Percentiles rank a stretch among this genome's conserved stretches.
phyloP scores from a whole-genome alignment of 2,329 filamentous ascomycete species.

The Aspergillus sp. region DNA sequence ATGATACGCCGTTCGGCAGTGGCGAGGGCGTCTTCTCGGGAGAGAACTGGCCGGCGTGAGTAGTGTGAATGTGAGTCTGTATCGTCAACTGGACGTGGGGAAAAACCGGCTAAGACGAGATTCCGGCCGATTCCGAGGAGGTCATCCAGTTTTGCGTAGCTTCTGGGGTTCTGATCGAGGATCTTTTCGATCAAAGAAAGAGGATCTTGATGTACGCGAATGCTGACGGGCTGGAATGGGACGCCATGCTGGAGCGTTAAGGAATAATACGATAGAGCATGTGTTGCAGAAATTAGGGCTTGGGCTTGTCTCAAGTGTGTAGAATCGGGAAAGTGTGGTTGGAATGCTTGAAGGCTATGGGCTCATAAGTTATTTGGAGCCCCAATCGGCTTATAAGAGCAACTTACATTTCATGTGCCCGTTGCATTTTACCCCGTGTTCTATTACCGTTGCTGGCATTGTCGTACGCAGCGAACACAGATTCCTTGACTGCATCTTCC shows the following conservation, averaged over 20 bases:
- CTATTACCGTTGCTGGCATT: slow-evolving; percentile 66
- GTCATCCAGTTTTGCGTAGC: slow-evolving; percentile 65
- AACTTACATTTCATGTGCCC: slow-evolving; percentile 56
- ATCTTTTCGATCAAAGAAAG: slow-evolving; percentile 60
- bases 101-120: slow-evolving; percentile 51
- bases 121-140: slow-evolving; percentile 62
- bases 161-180: slow-evolving; percentile 60
- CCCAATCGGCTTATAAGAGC: not conserved
- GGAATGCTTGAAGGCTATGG: slow-evolving; percentile 43
- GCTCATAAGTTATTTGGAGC: not conserved
- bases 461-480: slow-evolving; percentile 60
- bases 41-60: slow-evolving; percentile 3
- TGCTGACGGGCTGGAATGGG: slow-evolving; percentile 66
- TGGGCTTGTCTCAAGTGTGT: slow-evolving; percentile 44
- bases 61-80: slow-evolving; percentile 15
- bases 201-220: slow-evolving; percentile 63
- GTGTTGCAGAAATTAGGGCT: slow-evolving; percentile 61
- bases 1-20: slow-evolving; percentile 49
- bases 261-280: slow-evolving; percentile 65
- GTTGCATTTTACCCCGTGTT: slow-evolving; percentile 62
- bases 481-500: slow-evolving; percentile 53
- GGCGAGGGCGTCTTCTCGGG: slow-evolving; percentile 29
- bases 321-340: slow-evolving; percentile 43
- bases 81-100: slow-evolving; percentile 23
- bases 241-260: slow-evolving; percentile 64